These are phyloP conservation scores for Trypanosoma rangeli DNA, from an alignment of 208 protist genomes.

Conservation along the genomic window DNA sequence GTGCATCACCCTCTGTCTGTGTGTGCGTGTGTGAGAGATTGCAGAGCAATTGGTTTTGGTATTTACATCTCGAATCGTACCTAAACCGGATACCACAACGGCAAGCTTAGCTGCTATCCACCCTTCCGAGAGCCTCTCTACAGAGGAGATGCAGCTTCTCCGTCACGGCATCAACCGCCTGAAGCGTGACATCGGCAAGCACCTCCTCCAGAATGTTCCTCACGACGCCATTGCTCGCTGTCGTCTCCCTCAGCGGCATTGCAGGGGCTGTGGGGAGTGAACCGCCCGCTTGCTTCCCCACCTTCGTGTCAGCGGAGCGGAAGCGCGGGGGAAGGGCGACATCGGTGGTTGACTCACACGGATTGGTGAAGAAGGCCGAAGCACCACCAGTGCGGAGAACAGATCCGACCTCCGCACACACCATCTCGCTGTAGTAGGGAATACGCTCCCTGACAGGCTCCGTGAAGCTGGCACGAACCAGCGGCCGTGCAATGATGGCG, in stretches of 20 bases:
- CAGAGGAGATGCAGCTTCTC: neutral
- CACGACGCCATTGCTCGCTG: conserved; percentile 3
- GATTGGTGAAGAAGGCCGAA: neutral
- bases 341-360: neutral
- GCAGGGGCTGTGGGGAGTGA: neutral
- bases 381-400: neutral
- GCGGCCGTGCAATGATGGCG: conserved; percentile 49
- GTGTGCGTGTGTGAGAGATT: neutral
- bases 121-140: neutral
- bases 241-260: neutral
- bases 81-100: neutral
- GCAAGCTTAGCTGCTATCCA: conserved; percentile 6
- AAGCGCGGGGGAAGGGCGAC: neutral
- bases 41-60: neutral
- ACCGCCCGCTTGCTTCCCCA: neutral
- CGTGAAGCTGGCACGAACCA: conserved; percentile 57
- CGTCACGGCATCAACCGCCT: conserved; percentile 12
- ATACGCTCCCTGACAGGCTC: conserved; percentile 30
- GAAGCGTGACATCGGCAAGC: conserved; percentile 33
- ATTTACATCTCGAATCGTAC: conserved; percentile 9
- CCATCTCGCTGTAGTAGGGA: conserved; percentile 31
- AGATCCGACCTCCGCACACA: neutral
- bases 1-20: neutral
- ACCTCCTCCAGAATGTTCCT: conserved; percentile 59
- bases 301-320: neutral